phyloP scores from a whole-genome alignment of 371 early-diverging fungal species.

The Neoconidiobolus thromboides region DNA sequence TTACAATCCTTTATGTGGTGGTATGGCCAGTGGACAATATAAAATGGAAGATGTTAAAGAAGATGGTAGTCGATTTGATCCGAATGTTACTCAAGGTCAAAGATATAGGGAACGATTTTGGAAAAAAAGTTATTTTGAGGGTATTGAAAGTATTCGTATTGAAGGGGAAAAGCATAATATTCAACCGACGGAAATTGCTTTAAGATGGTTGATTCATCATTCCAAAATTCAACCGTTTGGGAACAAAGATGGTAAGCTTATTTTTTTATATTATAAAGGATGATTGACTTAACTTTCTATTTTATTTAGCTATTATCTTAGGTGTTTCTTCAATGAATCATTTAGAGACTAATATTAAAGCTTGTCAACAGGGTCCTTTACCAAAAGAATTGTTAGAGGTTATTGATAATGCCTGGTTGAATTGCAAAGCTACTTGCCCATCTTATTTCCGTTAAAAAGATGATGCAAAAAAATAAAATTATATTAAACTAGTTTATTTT shows the following conservation, averaged over 20 bases:
- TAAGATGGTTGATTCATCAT: conserved; percentile 41
- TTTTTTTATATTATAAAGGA: not conserved
- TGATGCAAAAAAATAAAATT: too few species aligned
- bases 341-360: conserved; percentile 21
- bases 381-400: conserved; percentile 25
- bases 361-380: conserved; percentile 26
- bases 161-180: conserved; percentile 20
- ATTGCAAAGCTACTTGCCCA: conserved; percentile 17
- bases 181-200: conserved; percentile 22
- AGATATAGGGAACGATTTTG: conserved; percentile 36
- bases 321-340: conserved; percentile 35
- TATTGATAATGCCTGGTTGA: conserved; percentile 27
- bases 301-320: conserved; percentile 24
- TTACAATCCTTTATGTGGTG: conserved; percentile 43
- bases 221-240: conserved; percentile 20
- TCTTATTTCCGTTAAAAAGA: conserved; percentile 18
- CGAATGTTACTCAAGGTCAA: conserved; percentile 18
- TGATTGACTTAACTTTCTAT: not conserved
- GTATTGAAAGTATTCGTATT: conserved; percentile 18
- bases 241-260: conserved; percentile 22
- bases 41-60: conserved; percentile 17
- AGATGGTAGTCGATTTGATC: conserved; percentile 29
- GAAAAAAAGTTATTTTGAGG: conserved; percentile 30
- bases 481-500: too few species aligned
- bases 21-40: conserved; percentile 15